phyloP scores from a whole-genome alignment of 148 eudicot genomes.

The Cornus florida region DNA sequence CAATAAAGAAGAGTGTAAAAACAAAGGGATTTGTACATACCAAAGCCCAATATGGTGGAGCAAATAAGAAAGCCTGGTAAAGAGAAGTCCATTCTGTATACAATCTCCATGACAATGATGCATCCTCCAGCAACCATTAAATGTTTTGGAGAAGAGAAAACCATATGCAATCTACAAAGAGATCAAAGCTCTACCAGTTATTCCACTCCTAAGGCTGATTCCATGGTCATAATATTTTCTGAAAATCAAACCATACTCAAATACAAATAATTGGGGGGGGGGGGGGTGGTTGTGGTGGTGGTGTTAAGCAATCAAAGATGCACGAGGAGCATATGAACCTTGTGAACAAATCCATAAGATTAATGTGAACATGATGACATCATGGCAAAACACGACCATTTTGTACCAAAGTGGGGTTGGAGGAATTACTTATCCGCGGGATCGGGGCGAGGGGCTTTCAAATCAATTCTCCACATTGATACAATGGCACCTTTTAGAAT shows the following conservation, averaged over 20 bases:
- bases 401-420: not conserved
- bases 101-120: conserved; percentile 77
- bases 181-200: conserved; percentile 20
- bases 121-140: conserved; percentile 86
- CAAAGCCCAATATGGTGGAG: conserved; percentile 73
- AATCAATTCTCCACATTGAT: not conserved
- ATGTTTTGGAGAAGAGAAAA: conserved; percentile 89
- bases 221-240: not conserved
- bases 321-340: not conserved
- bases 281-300: no score
- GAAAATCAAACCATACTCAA: not conserved
- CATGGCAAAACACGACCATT: not conserved
- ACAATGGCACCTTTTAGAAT: not conserved
- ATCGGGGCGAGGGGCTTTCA: no score
- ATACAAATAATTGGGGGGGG: no score
- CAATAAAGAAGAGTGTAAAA: not conserved
- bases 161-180: conserved; percentile 75
- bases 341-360: not conserved
- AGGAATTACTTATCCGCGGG: no score
- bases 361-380: not conserved
- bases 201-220: not conserved
- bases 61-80: conserved; percentile 77
- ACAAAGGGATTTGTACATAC: conserved; percentile 39
- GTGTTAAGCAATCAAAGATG: not conserved
- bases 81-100: conserved; percentile 87